phyloP scores from a whole-genome alignment of 257 asterid genomes.

The Penstemon barbatus region DNA sequence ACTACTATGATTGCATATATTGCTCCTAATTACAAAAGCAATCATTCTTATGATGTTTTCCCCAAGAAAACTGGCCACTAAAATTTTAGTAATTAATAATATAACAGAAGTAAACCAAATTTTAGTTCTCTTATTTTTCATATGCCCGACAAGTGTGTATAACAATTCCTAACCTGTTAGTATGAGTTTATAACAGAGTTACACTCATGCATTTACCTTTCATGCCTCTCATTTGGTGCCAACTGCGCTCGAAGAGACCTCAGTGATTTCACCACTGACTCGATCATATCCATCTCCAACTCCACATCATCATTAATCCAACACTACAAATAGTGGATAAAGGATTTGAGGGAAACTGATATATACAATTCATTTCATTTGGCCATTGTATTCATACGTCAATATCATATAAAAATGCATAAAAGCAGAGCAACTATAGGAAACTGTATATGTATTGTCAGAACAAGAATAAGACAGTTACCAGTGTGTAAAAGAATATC shows the following conservation, averaged over 20 bases:
- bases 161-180: background rate
- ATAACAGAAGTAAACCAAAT: background rate
- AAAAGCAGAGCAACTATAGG: background rate
- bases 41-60: background rate
- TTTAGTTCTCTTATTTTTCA: background rate
- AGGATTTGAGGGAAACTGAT: constrained; percentile 11
- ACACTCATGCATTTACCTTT: constrained; percentile 46
- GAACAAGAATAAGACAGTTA: too few species aligned
- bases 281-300: constrained; percentile 70
- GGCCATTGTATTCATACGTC: background rate
- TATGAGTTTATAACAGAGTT: background rate
- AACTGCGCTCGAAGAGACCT: constrained; percentile 74
- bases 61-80: background rate
- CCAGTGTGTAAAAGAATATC: too few species aligned
- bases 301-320: constrained; percentile 77
- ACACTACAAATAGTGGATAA: constrained; percentile 41
- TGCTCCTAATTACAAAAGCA: background rate
- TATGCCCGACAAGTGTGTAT: background rate
- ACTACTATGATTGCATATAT: background rate
- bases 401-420: background rate
- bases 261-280: constrained; percentile 63
- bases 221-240: constrained; percentile 71
- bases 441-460: too few species aligned
- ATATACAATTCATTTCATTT: constrained; percentile 12
- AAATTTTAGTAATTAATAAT: background rate